Conservation (phyloP, 2,329 filamentous ascomycete genomes). For the Epichloe sylvatica region DNA sequence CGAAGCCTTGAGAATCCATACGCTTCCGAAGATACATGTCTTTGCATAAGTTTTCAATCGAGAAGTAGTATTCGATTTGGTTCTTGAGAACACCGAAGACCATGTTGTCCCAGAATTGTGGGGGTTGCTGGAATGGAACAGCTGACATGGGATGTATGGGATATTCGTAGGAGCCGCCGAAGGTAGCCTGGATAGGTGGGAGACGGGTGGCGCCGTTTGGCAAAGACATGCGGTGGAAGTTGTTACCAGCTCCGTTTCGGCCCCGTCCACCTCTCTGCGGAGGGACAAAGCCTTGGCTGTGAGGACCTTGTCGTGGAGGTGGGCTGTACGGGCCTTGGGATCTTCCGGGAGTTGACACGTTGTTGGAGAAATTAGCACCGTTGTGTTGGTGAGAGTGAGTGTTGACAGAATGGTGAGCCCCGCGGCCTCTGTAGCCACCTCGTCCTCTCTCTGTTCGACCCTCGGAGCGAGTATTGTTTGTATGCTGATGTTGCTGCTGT, state of each 20-base stretch:
- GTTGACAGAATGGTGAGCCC: constrained; percentile 26
- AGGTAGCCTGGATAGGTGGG: constrained; percentile 23
- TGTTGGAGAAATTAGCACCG: constrained; percentile 18
- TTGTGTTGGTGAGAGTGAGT: constrained; percentile 22
- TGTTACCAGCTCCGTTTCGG: constrained; percentile 18
- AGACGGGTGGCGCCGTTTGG: constrained; percentile 23
- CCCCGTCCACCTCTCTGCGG: constrained; percentile 22
- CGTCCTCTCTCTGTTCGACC: constrained; percentile 27
- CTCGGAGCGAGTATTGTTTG: constrained; percentile 22
- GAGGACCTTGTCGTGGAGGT: constrained; percentile 26
- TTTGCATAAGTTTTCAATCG: constrained; percentile 86
- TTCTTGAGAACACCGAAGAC: constrained; percentile 28
- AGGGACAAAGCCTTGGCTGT: constrained; percentile 21
- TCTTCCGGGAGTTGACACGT: constrained; percentile 21
- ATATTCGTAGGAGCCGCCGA: constrained; percentile 24
- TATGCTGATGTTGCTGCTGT: constrained; percentile 1
- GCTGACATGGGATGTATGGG: constrained; percentile 25
- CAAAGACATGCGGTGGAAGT: constrained; percentile 27
- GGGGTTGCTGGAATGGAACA: constrained; percentile 20
- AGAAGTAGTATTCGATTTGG: constrained; percentile 87
- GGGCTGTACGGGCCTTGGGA: constrained; percentile 30
- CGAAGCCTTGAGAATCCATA: constrained; percentile 94
- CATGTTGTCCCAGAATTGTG: constrained; percentile 41
- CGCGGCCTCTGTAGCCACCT: constrained; percentile 32
- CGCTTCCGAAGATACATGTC: constrained; percentile 76